Evolutionary conservation across 768 basidiomycete species (phyloP).

Genomic region (Boletus sensibilis): DNA sequence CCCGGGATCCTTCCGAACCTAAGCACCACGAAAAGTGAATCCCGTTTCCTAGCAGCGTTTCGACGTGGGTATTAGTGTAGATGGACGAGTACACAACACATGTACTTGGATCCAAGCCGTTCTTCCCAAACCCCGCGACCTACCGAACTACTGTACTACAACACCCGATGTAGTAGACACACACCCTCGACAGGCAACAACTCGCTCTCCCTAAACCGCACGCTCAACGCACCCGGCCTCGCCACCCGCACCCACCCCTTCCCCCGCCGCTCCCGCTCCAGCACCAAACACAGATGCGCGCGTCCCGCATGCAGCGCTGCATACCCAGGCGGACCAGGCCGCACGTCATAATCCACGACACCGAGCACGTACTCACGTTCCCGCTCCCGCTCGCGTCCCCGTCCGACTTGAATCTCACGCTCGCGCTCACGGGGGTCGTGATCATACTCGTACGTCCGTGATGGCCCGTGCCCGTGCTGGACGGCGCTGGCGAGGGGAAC

Average conservation of each 20-base stretch:
- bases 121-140: no score
- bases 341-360: constrained; percentile 24
- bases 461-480: not conserved
- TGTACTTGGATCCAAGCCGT: no score
- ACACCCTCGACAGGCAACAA: constrained; percentile 19
- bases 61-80: no score
- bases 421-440: constrained; percentile 7
- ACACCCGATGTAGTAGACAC: constrained; percentile 22
- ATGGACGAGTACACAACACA: no score
- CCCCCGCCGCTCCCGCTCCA: constrained; percentile 21
- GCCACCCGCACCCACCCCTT: constrained; percentile 22
- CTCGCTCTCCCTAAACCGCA: constrained; percentile 27
- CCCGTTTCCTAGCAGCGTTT: no score
- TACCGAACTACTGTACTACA: not conserved
- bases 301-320: constrained; percentile 20
- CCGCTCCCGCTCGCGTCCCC: constrained; percentile 7
- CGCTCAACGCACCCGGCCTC: constrained; percentile 19
- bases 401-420: not conserved
- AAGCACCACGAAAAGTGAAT: no score
- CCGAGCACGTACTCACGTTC: constrained; percentile 21
- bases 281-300: constrained; percentile 22
- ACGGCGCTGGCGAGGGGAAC: constrained; percentile 1
- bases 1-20: no score
- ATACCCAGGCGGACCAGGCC: constrained; percentile 21
- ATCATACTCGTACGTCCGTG: constrained; percentile 7